These are phyloP conservation scores for Styphnolobium japonicum DNA, from an alignment of 306 rosid species.

Conservation along the genomic window DNA sequence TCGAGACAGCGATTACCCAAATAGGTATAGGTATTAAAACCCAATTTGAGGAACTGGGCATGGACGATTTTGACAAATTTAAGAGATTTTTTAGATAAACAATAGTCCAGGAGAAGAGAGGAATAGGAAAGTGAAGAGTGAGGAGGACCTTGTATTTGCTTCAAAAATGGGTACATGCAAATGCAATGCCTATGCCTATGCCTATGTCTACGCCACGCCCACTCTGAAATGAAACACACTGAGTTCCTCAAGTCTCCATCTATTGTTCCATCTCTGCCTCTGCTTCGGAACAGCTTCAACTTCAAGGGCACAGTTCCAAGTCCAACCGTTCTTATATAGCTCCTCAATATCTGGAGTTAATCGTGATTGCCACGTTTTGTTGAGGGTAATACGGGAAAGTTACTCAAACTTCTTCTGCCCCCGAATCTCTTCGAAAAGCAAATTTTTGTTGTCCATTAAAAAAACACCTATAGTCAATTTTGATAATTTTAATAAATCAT, in stretches of 20 bases:
- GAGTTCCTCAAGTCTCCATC: neutral
- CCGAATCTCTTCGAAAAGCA: too few relatives aligned
- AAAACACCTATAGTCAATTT: too few relatives aligned
- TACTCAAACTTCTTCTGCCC: neutral
- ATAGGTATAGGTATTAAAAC: slow-evolving; percentile 61
- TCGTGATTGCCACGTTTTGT: neutral
- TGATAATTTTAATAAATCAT: too few relatives aligned
- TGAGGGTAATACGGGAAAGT: neutral
- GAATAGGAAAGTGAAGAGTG: slow-evolving; percentile 43
- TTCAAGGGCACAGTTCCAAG: neutral
- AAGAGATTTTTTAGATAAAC: slow-evolving; percentile 41
- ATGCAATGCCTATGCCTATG: neutral
- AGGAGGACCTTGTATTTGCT: slow-evolving; percentile 41
- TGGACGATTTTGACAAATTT: slow-evolving; percentile 43
- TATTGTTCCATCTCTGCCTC: neutral
- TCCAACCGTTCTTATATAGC: neutral
- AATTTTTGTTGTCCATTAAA: too few relatives aligned
- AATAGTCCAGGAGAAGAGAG: slow-evolving; percentile 48
- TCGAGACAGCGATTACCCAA: slow-evolving; percentile 71
- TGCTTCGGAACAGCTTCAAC: too few relatives aligned
- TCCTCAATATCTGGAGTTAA: neutral
- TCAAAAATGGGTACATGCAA: slow-evolving; percentile 64
- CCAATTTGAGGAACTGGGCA: slow-evolving; percentile 67
- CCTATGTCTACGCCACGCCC: neutral
- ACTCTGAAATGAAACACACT: too few relatives aligned